Evolutionary conservation across 148 eudicot species (phyloP).

Genomic region (Nepenthes gracilis): DNA sequence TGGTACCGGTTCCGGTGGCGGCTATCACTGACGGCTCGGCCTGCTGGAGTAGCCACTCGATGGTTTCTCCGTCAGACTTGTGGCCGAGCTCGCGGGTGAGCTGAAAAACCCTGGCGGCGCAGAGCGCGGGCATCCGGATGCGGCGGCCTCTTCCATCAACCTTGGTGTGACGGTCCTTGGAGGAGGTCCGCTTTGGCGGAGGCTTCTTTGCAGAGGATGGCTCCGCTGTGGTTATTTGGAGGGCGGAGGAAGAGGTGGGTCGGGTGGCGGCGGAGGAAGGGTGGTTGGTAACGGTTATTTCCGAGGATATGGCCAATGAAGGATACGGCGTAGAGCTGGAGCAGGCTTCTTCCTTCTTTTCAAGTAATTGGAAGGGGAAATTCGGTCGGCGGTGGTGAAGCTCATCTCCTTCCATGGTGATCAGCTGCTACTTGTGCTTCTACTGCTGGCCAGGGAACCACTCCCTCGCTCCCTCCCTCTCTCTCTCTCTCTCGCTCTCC

Average conservation of each 20-base stretch:
- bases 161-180: slow-evolving; percentile 36
- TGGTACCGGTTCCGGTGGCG: slow-evolving; percentile 44
- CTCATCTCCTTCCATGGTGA: slow-evolving; percentile 21
- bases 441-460: too few relatives aligned
- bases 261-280: slow-evolving; percentile 6
- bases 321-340: slow-evolving; percentile 3
- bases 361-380: slow-evolving; percentile 28
- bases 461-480: too few relatives aligned
- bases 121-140: slow-evolving; percentile 38
- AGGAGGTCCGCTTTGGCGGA: slow-evolving; percentile 21
- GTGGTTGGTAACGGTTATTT: background rate
- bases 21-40: slow-evolving; percentile 47
- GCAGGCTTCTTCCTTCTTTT: slow-evolving; percentile 15
- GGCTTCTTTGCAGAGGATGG: slow-evolving; percentile 12
- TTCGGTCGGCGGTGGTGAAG: slow-evolving; percentile 15
- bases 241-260: background rate
- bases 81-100: slow-evolving; percentile 37
- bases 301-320: background rate
- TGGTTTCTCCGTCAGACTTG: slow-evolving; percentile 42
- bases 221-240: background rate
- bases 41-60: slow-evolving; percentile 45
- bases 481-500: too few relatives aligned
- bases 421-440: too few relatives aligned
- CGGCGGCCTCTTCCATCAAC: slow-evolving; percentile 41
- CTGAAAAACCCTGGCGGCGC: slow-evolving; percentile 44